Percentiles rank a stretch among this genome's conserved stretches.
Conservation (phyloP, 2,329 filamentous ascomycete genomes). For the Basipetospora chlamydospora region DNA sequence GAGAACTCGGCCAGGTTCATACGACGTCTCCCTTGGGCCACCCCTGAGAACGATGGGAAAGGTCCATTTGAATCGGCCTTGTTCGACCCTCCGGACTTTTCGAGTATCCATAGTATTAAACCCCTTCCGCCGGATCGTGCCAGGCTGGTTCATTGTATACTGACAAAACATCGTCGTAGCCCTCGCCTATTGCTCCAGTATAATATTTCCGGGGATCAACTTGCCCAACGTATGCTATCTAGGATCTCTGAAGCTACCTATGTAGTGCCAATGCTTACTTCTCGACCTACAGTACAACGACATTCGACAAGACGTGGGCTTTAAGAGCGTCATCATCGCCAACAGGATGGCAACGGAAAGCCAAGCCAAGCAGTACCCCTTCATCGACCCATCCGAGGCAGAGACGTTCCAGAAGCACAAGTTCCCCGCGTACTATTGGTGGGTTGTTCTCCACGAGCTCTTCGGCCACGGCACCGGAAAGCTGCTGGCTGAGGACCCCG, state of each 20-base stretch:
- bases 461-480: conserved; percentile 51
- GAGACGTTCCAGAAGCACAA: conserved; percentile 47
- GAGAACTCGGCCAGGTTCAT: conserved; percentile 51
- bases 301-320: conserved; percentile 44
- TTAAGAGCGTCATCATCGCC: conserved; percentile 50
- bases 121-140: too few relatives aligned
- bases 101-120: conserved; percentile 47
- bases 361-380: conserved; percentile 30
- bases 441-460: conserved; percentile 56
- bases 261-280: too few relatives aligned
- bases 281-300: conserved; percentile 29
- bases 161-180: too few relatives aligned
- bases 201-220: conserved; percentile 27
- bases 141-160: too few relatives aligned
- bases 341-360: conserved; percentile 39
- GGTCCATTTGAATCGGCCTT: conserved; percentile 56
- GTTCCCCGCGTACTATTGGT: conserved; percentile 54
- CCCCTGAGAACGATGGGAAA: conserved; percentile 21
- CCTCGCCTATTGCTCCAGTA: conserved; percentile 27
- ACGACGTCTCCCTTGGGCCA: conserved; percentile 51
- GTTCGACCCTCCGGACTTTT: conserved; percentile 60
- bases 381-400: conserved; percentile 47
- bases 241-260: too few relatives aligned
- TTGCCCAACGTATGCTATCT: conserved; percentile 24
- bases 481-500: conserved; percentile 38